phyloP scores from a whole-genome alignment of 805 yeast species.

The Vanderwaltozyma polyspora region DNA sequence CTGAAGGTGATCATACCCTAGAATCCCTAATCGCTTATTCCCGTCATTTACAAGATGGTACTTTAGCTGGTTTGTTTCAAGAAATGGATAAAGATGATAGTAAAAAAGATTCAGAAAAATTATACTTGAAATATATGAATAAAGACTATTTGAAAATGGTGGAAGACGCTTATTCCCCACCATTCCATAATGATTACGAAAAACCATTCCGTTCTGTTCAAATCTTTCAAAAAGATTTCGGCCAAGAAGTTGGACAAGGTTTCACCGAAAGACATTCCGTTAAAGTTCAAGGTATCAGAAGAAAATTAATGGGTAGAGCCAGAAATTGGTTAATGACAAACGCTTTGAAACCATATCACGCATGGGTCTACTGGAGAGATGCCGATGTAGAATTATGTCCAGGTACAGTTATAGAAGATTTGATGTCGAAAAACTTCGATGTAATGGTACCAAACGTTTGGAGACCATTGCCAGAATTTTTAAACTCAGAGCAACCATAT shows the following conservation, averaged over 20 bases:
- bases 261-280: slow-evolving; percentile 91
- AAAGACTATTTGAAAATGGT: slow-evolving; percentile 47
- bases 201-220: slow-evolving; percentile 70
- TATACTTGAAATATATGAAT: slow-evolving; percentile 64
- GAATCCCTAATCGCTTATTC: slow-evolving; percentile 56
- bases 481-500: slow-evolving; percentile 75
- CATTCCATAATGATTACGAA: slow-evolving; percentile 50
- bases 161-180: slow-evolving; percentile 48
- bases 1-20: slow-evolving; percentile 52
- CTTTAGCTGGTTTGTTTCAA: slow-evolving; percentile 34
- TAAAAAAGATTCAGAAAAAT: slow-evolving; percentile 45
- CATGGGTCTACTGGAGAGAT: slow-evolving; percentile 97
- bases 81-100: slow-evolving; percentile 21
- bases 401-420: slow-evolving; percentile 72
- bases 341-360: slow-evolving; percentile 82
- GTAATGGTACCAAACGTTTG: slow-evolving; percentile 92
- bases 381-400: slow-evolving; percentile 94
- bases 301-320: slow-evolving; percentile 92
- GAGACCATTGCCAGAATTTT: slow-evolving; percentile 82
- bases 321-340: slow-evolving; percentile 87
- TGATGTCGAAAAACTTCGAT: slow-evolving; percentile 85
- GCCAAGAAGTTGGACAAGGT: slow-evolving; percentile 86
- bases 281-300: slow-evolving; percentile 89
- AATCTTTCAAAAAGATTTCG: slow-evolving; percentile 72
- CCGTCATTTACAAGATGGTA: slow-evolving; percentile 60